Percentiles rank a stretch among this genome's conserved stretches.
Evolutionary conservation across 306 rosid genomes (phyloP).

Genomic region (Rosa chinensis): DNA sequence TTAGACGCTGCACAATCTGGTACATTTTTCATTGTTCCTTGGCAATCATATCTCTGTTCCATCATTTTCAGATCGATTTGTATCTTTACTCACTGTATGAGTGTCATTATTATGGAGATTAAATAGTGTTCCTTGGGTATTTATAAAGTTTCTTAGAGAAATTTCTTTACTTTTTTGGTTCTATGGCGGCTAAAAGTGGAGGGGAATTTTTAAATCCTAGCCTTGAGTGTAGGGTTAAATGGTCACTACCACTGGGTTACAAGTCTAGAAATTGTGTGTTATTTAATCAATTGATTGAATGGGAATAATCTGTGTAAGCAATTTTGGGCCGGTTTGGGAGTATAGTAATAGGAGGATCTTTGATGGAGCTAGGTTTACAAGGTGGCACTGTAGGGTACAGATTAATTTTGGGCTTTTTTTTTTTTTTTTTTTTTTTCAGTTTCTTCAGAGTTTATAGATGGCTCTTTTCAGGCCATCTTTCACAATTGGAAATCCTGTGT

Average conservation of each 20-base stretch:
- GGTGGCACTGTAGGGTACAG: background rate
- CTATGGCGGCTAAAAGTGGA: background rate
- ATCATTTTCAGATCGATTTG: background rate
- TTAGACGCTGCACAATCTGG: slow-evolving; percentile 86
- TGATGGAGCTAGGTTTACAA: no score
- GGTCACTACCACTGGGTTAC: background rate
- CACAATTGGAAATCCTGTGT: background rate
- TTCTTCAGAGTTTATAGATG: background rate
- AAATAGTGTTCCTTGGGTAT: background rate
- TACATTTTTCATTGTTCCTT: slow-evolving; percentile 30
- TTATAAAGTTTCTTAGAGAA: background rate
- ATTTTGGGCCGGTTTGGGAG: no score
- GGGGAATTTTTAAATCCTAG: background rate
- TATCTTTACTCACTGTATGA: background rate
- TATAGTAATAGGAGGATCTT: no score
- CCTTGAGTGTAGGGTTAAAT: background rate
- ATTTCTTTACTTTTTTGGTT: background rate
- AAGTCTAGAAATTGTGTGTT: background rate
- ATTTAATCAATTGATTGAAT: background rate
- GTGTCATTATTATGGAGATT: background rate
- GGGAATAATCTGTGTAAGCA: background rate
- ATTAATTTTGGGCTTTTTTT: background rate
- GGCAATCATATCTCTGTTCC: background rate
- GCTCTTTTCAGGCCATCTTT: background rate
- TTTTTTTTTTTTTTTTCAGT: background rate